Base-by-base conservation (phyloP, 2,329 filamentous ascomycete genomes). In the Cercospora citrullina region DNA sequence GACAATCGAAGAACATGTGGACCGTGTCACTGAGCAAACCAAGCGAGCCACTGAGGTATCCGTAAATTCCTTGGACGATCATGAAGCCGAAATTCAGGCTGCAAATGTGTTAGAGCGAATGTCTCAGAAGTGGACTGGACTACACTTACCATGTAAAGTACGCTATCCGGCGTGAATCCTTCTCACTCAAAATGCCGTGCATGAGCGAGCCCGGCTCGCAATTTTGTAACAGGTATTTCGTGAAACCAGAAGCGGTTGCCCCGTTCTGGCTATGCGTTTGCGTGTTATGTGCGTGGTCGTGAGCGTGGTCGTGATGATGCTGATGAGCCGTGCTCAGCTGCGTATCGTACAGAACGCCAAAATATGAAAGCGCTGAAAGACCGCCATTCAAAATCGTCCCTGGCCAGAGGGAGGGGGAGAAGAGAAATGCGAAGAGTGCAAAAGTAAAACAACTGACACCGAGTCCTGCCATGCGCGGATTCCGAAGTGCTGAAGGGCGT, bases 1-100 rank as follows among this genome's bases (percentile, higher is more conserved):
- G 89, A 73, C 95, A 99, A 80, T 99, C 95, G 75, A 99, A 98
- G 76, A 99, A 94, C 95, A 99, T 99, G 81, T 99, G 95, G 71
- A 99, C 95, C 75, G 94, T 98, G 80, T 99, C 95, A 73, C 93
- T 97, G 18, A 99, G 87, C n/a, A 99, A 85, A 2, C 95, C 95
- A 5, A 99, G 83, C 0, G 95, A 99, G 73, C 96, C 94, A 3
- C 93, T 98, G 10, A 95, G 82, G 75, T 95, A 96, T 60, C 95
- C 95, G 76, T 99, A 99, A 69, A 94, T 93, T 48, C 94, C 91
- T 76, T 99, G 95, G 1, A 99, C 88, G 36, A 91, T 82, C 95
- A 99, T 99, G 79, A 99, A 99, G 6, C 84, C 86, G 74, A 99
- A 93, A 77, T 99, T 99, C 65, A 99, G 86, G 69, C 93, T 96